These are phyloP conservation scores for Cryphonectria nitschkei DNA, from an alignment of 2,329 filamentous ascomycete genomes.

Conservation along the genomic window DNA sequence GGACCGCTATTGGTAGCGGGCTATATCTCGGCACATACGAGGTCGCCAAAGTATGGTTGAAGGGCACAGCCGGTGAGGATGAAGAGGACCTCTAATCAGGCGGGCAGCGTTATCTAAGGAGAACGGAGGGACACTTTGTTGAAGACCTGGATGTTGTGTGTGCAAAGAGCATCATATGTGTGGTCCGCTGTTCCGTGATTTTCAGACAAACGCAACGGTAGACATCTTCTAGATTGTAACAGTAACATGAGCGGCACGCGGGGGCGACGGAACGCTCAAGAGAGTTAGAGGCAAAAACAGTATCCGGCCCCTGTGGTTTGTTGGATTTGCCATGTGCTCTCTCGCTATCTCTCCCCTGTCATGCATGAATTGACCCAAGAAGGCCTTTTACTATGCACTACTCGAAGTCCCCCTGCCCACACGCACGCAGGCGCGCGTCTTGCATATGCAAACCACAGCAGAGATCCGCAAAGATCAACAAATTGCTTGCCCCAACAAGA, in stretches of 20 bases:
- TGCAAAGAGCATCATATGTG: not conserved
- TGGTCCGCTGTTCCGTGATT: not conserved
- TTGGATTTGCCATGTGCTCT: constrained; percentile 1
- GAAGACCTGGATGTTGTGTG: not conserved
- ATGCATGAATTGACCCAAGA: not conserved
- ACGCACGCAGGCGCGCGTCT: not conserved
- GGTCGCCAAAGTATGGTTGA: constrained; percentile 69
- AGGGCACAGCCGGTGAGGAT: constrained; percentile 45
- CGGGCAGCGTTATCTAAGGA: not conserved
- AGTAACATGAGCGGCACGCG: not conserved
- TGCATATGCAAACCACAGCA: not conserved
- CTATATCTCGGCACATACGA: constrained; percentile 89
- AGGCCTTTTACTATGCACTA: not conserved
- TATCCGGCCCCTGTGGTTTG: not conserved
- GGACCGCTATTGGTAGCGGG: constrained; percentile 83
- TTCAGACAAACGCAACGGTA: not conserved
- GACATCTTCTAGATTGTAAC: not conserved
- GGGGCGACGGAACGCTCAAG: not conserved
- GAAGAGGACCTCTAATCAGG: constrained; percentile 35
- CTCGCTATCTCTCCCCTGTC: not conserved
- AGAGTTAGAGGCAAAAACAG: not conserved
- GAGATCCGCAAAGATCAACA: constrained; percentile 3
- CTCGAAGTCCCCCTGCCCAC: too few relatives aligned
- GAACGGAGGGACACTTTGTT: too few relatives aligned
- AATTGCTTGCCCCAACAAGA: not conserved